Conservation (phyloP, 257 asterid species). For the Apocynum venetum region DNA sequence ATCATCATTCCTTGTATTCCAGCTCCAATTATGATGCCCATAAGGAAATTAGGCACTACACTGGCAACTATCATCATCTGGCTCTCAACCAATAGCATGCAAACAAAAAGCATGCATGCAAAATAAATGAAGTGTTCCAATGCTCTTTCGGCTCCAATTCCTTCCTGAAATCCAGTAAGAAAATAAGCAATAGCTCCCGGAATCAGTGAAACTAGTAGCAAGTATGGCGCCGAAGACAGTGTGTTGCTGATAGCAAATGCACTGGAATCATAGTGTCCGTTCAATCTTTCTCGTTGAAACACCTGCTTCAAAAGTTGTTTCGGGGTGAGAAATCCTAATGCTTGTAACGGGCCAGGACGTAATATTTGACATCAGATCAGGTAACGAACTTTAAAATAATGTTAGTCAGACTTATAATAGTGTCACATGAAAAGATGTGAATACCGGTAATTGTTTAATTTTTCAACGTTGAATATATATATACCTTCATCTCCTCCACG, state of each 20-base stretch:
- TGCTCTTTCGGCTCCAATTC: not conserved
- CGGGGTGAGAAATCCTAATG: too few species aligned
- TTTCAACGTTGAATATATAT: too few species aligned
- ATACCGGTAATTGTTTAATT: too few species aligned
- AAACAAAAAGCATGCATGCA: slow-evolving; percentile 6
- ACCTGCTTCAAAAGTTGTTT: not conserved
- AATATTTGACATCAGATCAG: too few species aligned
- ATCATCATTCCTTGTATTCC: slow-evolving; percentile 36
- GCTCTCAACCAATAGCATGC: slow-evolving; percentile 35
- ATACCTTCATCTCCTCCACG: slow-evolving; percentile 55
- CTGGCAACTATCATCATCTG: slow-evolving; percentile 31
- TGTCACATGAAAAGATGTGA: too few species aligned
- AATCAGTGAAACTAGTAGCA: slow-evolving; percentile 24
- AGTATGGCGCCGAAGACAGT: slow-evolving; percentile 23
- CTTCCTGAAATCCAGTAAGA: slow-evolving; percentile 21
- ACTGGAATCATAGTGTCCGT: slow-evolving; percentile 26
- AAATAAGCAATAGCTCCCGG: slow-evolving; percentile 30
- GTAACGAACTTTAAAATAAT: too few species aligned
- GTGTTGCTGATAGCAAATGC: slow-evolving; percentile 32
- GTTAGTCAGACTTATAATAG: too few species aligned
- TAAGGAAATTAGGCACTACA: slow-evolving; percentile 33
- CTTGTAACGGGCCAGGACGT: too few species aligned
- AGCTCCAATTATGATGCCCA: slow-evolving; percentile 32
- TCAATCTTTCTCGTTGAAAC: slow-evolving; percentile 31
- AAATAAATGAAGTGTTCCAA: slow-evolving; percentile 22